These are phyloP conservation scores for Beauveria caledonica DNA, from an alignment of 2,329 filamentous ascomycete species.

Conservation along the genomic window DNA sequence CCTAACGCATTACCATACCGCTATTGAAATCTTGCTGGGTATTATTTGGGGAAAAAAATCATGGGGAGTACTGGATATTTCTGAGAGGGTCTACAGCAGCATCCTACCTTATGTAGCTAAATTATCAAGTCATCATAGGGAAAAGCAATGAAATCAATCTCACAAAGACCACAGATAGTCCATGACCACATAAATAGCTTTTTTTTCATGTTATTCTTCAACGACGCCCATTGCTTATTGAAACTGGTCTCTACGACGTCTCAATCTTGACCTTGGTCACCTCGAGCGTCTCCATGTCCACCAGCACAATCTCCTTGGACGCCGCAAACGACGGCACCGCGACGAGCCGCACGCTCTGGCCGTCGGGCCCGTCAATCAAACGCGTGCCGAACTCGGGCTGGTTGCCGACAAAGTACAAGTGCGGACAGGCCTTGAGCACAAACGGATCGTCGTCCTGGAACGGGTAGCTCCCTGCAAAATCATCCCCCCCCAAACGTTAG, in stretches of 20 bases:
- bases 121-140: too few species aligned
- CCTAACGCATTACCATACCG: too few species aligned
- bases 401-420: conserved; percentile 84
- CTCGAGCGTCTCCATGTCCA: conserved; percentile 81
- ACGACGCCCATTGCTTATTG: not conserved
- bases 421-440: conserved; percentile 75
- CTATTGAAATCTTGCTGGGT: too few species aligned
- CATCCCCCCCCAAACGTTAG: too few species aligned
- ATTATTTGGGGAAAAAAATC: too few species aligned
- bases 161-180: not conserved
- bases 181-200: not conserved
- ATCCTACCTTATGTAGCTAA: too few species aligned
- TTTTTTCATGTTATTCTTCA: not conserved
- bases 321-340: conserved; percentile 73
- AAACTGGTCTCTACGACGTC: conserved; percentile 9
- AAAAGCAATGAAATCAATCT: not conserved
- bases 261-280: conserved; percentile 59
- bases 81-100: too few species aligned
- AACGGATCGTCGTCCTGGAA: conserved; percentile 93
- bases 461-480: conserved; percentile 71
- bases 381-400: conserved; percentile 71
- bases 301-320: conserved; percentile 69
- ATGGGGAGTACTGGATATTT: too few species aligned
- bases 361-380: conserved; percentile 56
- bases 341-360: conserved; percentile 69